These are phyloP conservation scores for Cryptosporidium xiaoi DNA, from an alignment of 169 alveolate species.

Conservation along the genomic window DNA sequence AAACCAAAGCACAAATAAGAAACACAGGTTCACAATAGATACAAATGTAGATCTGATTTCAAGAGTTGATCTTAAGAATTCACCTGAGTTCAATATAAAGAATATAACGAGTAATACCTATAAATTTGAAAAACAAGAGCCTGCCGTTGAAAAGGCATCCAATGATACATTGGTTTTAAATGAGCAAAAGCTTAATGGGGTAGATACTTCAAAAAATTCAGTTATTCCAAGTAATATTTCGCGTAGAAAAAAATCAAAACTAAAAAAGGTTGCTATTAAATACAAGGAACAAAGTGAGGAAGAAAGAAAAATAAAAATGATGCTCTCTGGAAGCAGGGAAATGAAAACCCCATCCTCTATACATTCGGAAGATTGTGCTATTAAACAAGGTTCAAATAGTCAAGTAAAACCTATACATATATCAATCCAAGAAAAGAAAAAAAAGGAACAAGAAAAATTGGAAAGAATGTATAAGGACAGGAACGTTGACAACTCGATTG, in stretches of 20 bases:
- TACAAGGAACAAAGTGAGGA: constrained; percentile 88
- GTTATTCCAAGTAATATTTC: constrained; percentile 72
- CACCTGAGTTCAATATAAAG: background rate
- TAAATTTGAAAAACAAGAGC: background rate
- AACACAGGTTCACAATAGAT: constrained; percentile 63
- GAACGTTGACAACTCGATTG: constrained; percentile 47
- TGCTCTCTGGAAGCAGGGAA: constrained; percentile 84
- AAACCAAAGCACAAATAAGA: constrained; percentile 45
- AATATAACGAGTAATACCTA: background rate
- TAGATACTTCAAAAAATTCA: background rate
- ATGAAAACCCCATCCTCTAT: constrained; percentile 76
- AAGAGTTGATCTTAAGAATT: constrained; percentile 28
- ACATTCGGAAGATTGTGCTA: constrained; percentile 3
- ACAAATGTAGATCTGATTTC: constrained; percentile 26
- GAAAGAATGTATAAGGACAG: constrained; percentile 48
- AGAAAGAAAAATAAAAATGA: constrained; percentile 82
- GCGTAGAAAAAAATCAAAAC: constrained; percentile 82
- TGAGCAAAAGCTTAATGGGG: background rate
- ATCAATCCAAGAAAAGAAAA: constrained; percentile 52
- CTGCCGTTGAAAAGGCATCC: background rate
- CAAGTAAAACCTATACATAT: constrained; percentile 21
- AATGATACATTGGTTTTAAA: background rate
- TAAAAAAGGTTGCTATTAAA: constrained; percentile 82
- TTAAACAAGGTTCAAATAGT: constrained; percentile 4
- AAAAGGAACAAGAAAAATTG: constrained; percentile 63